phyloP scores from a whole-genome alignment of 371 early-diverging fungal species.

The Mucor indicus region DNA sequence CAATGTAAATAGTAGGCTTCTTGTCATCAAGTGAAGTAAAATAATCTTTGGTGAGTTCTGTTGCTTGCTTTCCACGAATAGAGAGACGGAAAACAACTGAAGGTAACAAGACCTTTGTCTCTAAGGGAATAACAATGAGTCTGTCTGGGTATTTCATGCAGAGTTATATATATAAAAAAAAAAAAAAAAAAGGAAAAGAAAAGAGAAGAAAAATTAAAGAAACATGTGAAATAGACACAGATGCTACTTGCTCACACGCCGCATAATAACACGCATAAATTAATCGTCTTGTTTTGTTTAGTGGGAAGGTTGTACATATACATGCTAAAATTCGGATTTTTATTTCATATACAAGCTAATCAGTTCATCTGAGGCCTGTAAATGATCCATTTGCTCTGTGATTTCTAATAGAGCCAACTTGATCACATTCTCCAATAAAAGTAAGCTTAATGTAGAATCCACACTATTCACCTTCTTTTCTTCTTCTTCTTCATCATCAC shows the following conservation, averaged over 20 bases:
- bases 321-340: conserved; percentile 1
- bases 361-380: conserved; percentile 70
- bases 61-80: conserved; percentile 35
- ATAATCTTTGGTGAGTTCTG: conserved; percentile 24
- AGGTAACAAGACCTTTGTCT: conserved; percentile 36
- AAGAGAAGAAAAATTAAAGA: not conserved
- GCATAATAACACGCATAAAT: no score
- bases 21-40: conserved; percentile 11
- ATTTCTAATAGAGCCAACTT: conserved; percentile 63
- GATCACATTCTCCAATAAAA: conserved; percentile 67
- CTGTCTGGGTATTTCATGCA: conserved; percentile 15
- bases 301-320: conserved; percentile 17
- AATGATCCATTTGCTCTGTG: conserved; percentile 59
- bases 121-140: conserved; percentile 30
- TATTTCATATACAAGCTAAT: conserved; percentile 53
- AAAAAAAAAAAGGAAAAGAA: not conserved
- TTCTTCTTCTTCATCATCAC: conserved; percentile 16
- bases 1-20: conserved; percentile 15
- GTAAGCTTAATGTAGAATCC: conserved; percentile 28
- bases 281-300: no score
- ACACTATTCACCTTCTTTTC: conserved; percentile 4
- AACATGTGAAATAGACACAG: conserved; percentile 25
- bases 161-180: not conserved
- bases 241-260: no score
- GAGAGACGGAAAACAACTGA: conserved; percentile 28